These are phyloP conservation scores for Trypanosoma grayi DNA, from an alignment of 208 protist genomes.

Conservation along the genomic window DNA sequence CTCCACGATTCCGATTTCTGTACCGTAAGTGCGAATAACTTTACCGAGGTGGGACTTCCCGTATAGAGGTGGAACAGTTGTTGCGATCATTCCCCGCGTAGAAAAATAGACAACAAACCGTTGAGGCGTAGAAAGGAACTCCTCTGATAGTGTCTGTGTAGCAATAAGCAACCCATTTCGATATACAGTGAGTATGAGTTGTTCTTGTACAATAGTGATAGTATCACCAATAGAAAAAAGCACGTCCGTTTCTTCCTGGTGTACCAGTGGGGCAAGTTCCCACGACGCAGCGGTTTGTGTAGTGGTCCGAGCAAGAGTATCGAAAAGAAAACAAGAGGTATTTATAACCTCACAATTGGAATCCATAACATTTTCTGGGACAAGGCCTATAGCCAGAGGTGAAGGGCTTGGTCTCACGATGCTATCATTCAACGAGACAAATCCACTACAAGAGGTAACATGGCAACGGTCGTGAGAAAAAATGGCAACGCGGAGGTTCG, in stretches of 20 bases:
- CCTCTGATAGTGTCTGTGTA: not conserved
- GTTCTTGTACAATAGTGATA: conserved; percentile 47
- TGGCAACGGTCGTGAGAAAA: conserved; percentile 67
- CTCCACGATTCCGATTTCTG: conserved; percentile 74
- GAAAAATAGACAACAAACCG: conserved; percentile 74
- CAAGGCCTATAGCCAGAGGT: conserved; percentile 59
- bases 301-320: conserved; percentile 6
- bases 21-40: conserved; percentile 48
- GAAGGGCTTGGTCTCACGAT: conserved; percentile 46
- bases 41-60: conserved; percentile 69
- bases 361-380: conserved; percentile 37
- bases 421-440: conserved; percentile 46
- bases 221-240: conserved; percentile 84
- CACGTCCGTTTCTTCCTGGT: conserved; percentile 31
- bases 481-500: conserved; percentile 51
- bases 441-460: conserved; percentile 44
- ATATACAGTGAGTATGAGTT: conserved; percentile 39
- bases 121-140: conserved; percentile 7
- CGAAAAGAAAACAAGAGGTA: conserved; percentile 23
- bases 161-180: conserved; percentile 44
- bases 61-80: conserved; percentile 69
- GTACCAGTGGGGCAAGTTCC: conserved; percentile 40
- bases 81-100: conserved; percentile 59
- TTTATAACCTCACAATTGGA: conserved; percentile 13
- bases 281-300: conserved; percentile 26